These are phyloP conservation scores for Monosporascus sp. DNA, from an alignment of 2,329 filamentous ascomycete species.

Conservation along the genomic window DNA sequence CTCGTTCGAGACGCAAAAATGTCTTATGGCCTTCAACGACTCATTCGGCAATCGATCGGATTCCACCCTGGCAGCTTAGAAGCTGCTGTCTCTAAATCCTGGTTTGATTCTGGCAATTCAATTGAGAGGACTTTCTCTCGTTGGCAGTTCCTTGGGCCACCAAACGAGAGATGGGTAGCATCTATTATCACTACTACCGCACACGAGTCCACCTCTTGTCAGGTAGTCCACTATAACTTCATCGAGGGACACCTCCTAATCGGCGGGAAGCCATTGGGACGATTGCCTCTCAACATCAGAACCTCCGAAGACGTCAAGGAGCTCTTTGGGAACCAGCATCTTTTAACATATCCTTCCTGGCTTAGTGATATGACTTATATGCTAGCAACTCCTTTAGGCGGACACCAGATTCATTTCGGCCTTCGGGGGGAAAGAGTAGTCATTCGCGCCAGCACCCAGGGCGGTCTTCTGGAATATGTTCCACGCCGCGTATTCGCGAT, in stretches of 20 bases:
- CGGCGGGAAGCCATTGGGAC: slow-evolving; percentile 30
- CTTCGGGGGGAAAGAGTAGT: slow-evolving; percentile 35
- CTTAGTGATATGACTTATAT: slow-evolving; percentile 48
- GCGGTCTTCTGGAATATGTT: slow-evolving; percentile 29
- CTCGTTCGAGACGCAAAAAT: slow-evolving; percentile 44
- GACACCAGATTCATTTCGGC: slow-evolving; percentile 51
- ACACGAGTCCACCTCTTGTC: slow-evolving; percentile 1
- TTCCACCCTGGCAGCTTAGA: slow-evolving; percentile 4
- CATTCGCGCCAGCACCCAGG: slow-evolving; percentile 32
- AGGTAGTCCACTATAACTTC: slow-evolving; percentile 29
- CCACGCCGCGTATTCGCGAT: slow-evolving; percentile 24
- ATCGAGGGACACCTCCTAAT: slow-evolving; percentile 32
- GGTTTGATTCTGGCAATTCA: slow-evolving; percentile 29
- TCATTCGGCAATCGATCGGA: slow-evolving; percentile 31
- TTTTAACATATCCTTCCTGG: slow-evolving; percentile 48
- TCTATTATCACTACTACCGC: slow-evolving; percentile 2
- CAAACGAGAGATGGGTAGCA: slow-evolving; percentile 18
- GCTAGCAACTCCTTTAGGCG: slow-evolving; percentile 25
- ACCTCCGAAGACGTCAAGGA: slow-evolving; percentile 35
- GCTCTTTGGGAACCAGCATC: slow-evolving; percentile 49
- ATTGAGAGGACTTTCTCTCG: slow-evolving; percentile 21
- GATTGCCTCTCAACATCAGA: slow-evolving; percentile 47
- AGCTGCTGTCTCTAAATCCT: slow-evolving; percentile 33
- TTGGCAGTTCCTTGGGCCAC: slow-evolving; percentile 21
- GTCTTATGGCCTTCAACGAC: slow-evolving; percentile 28